phyloP scores from a whole-genome alignment of 1,284 basidiomycete genomes.

The Sparassis latifolia region DNA sequence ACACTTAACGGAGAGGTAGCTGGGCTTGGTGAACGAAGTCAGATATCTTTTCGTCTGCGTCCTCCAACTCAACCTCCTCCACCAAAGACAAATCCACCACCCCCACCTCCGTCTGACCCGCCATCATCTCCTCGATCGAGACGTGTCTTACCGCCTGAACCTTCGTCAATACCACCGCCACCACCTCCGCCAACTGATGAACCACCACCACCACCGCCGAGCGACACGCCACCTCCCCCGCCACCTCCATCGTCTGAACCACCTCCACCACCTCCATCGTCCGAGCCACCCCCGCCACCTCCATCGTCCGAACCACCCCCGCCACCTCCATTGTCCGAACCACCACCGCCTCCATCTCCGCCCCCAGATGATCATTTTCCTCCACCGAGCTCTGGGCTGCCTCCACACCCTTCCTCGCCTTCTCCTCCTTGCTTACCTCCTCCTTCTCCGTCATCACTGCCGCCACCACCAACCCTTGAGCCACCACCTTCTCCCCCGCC shows the following conservation, averaged over 20 bases:
- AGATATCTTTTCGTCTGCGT: slow-evolving; percentile 24
- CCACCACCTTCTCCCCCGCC: slow-evolving; percentile 6
- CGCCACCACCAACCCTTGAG: neutral
- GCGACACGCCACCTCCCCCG: slow-evolving; percentile 14
- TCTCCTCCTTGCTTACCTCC: neutral
- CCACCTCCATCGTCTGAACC: slow-evolving; percentile 9
- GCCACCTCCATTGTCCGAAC: slow-evolving; percentile 7
- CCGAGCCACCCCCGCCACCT: slow-evolving; percentile 12
- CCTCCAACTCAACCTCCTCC: slow-evolving; percentile 21
- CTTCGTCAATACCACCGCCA: slow-evolving; percentile 6
- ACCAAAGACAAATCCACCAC: slow-evolving; percentile 9
- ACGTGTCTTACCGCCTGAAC: slow-evolving; percentile 16
- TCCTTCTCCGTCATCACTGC: slow-evolving; percentile 1
- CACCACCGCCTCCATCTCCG: neutral
- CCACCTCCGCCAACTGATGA: slow-evolving; percentile 8
- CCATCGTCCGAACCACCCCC: slow-evolving; percentile 4
- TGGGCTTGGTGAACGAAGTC: slow-evolving; percentile 9
- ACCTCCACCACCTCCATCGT: slow-evolving; percentile 17
- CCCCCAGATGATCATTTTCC: too few species aligned
- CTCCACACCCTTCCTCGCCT: slow-evolving; percentile 7
- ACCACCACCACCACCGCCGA: slow-evolving; percentile 13
- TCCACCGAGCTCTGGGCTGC: neutral
- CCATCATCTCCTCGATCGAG: slow-evolving; percentile 17
- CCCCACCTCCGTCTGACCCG: slow-evolving; percentile 16
- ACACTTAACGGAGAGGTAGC: slow-evolving; percentile 8